Base-by-base conservation (phyloP, 2,329 filamentous ascomycete genomes). In the Hirsutella minnesotensis region DNA sequence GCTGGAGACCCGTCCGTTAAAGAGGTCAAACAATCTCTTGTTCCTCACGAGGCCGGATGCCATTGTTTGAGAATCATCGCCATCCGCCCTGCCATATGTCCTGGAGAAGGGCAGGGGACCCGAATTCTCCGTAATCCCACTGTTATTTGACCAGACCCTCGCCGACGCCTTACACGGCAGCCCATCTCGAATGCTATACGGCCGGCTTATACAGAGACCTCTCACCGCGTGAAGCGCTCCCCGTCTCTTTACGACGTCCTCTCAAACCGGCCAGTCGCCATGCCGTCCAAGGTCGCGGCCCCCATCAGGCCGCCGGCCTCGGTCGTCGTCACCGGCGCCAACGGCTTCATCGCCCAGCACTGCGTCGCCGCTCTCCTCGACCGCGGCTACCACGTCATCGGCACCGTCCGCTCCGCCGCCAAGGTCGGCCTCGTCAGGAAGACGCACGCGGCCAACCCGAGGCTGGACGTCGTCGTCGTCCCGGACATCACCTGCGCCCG, bases 341-440 rank as follows among this genome's bases (percentile, higher is more conserved):
- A 67, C 46, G 64, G 64, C 47, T 65, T 66, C 45, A 61, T 67
- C 24, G 66, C 60, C 12, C 58, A 60, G 37, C 63, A 66, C 48
- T 61, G 60, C 41, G 53, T 59, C 38, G 59, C 61, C 4, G 51
- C 55, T 1, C 53, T 66, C 15, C 56, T 69, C 2, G 15, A 48
- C 5, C 45, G 54, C 2, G 64, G 63, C 8, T 65, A 64, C 46
- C 49, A 43, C 9, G 64, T 67, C 18, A 52, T 64, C n/a, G 64
- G 64, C 18, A 66, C 64, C 15, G 65, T 65, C 5, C 58, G 63
- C 18, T 51, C 52, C 20, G 43, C 46, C 2, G 24, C 48, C 40
- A 63, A 60, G 33, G 44, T 46, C 16, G 44, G 50, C 2, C 50
- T 45, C 9, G 53, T 61, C 19, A 49, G 49, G 34, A 46, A 49